These are phyloP conservation scores for Colletotrichum magnum DNA, from an alignment of 2,329 filamentous ascomycete genomes.

Conservation along the genomic window DNA sequence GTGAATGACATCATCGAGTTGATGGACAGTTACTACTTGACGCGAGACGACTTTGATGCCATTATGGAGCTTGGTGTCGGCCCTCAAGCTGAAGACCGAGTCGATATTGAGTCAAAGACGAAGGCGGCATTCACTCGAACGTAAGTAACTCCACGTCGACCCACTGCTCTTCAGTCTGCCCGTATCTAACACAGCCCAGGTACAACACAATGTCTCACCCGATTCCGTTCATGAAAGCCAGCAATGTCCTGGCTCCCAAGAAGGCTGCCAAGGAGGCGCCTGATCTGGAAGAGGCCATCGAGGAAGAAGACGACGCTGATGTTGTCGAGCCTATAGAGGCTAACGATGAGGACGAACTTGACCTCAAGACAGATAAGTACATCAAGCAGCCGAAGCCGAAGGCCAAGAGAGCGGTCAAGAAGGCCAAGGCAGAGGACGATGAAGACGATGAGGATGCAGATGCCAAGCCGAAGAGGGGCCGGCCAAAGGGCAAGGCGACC, in stretches of 20 bases:
- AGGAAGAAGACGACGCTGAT: conserved; percentile 87
- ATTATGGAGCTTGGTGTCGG: conserved; percentile 94
- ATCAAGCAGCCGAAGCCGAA: conserved; percentile 89
- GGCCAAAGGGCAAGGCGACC: conserved; percentile 56
- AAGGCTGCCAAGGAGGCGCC: conserved; percentile 82
- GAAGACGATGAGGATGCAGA: conserved; percentile 66
- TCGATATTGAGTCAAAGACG: conserved; percentile 86
- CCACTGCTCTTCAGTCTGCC: neutral
- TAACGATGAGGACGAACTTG: conserved; percentile 82
- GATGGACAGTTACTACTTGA: conserved; percentile 98
- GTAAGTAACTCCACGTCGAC: conserved; percentile 65
- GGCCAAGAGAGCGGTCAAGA: conserved; percentile 56
- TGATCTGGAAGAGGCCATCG: conserved; percentile 95
- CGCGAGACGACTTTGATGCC: conserved; percentile 93
- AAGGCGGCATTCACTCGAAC: conserved; percentile 91
- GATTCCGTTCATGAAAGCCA: conserved; percentile 96
- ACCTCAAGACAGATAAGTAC: conserved; percentile 95
- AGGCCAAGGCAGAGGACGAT: conserved; percentile 61
- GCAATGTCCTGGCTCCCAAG: conserved; percentile 80
- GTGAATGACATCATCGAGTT: conserved; percentile 89
- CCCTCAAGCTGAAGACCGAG: conserved; percentile 79
- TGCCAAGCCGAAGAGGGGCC: conserved; percentile 67
- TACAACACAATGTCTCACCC: conserved; percentile 92
- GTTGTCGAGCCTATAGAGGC: conserved; percentile 69
- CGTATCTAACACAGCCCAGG: conserved; percentile 57